Base-by-base conservation (phyloP, 345 rosid genomes). In the Melaleuca alternifolia region DNA sequence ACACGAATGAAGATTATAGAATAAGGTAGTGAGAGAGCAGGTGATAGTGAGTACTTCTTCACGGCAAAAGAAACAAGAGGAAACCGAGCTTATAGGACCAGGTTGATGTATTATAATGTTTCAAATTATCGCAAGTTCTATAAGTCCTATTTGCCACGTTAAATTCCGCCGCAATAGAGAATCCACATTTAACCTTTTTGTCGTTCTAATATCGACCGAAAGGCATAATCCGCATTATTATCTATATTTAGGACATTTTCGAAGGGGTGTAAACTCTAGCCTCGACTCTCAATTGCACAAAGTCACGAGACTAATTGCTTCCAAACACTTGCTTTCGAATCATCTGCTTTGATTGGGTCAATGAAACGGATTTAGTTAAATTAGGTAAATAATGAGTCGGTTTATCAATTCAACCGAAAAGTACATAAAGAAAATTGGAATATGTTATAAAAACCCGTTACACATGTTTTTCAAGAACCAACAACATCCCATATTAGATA, bases 391-490 rank as follows among this genome's bases (percentile, higher is more conserved):
- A 41, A 41, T 41, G 3, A 41, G 41, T 41, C 41, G 41, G 4
- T 41, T 41, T 41, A 41, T 41, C 41, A 16, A 59, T 59, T 59
- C 71, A 13, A n/a, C 0, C 9, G 37, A 0, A 59, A n/a, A 59
- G 13, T 3, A 59, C 12, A 33, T 59, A 59, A 2, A 0, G 2
- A n/a, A 59, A 59, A 59, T 59, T 59, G 6, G 9, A 59, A 59
- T n/a, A 6, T n/a, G 3, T 13, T n/a, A 18, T 6, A 5, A n/a
- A 59, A 28, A 59, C 37, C 37, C 71, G 33, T 16, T 65, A 33
- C 0, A 6, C 12, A 65, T 33, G 12, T 33, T 33, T 65, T 6
- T 16, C 33, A 33, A 37, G 24, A 65, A 33, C 3, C 18, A 0
- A 33, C 79, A 18, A 65, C 7, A 65, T 20, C 33, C 46, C 46